These are phyloP conservation scores for Melanopsichium pennsylvanicum DNA, from an alignment of 1,284 basidiomycete genomes.

Conservation along the genomic window DNA sequence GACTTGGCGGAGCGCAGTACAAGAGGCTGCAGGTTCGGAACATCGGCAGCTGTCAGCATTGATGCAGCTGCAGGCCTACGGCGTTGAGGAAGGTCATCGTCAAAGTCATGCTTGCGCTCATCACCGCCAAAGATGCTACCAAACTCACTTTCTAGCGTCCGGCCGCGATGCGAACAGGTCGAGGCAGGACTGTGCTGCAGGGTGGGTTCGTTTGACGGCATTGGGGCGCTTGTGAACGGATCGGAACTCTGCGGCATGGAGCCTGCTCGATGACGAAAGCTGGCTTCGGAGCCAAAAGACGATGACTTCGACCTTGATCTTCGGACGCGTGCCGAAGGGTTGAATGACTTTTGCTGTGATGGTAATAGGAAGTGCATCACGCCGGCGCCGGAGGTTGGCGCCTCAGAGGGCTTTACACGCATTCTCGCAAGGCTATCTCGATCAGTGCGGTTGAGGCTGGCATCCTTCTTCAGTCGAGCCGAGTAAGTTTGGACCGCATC, in stretches of 20 bases:
- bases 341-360: conserved; percentile 13
- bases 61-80: conserved; percentile 5
- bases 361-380: neutral
- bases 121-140: conserved; percentile 56
- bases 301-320: conserved; percentile 23
- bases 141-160: conserved; percentile 54
- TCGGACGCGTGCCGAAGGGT: conserved; percentile 23
- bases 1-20: conserved; percentile 4
- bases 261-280: neutral
- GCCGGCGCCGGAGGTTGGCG: neutral
- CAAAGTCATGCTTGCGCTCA: conserved; percentile 39
- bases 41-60: neutral
- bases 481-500: conserved; percentile 24
- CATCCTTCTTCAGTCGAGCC: neutral
- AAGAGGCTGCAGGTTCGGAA: conserved; percentile 4
- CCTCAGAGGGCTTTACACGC: neutral
- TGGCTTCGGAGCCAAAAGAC: conserved; percentile 17
- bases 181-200: conserved; percentile 11
- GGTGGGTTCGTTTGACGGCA: neutral
- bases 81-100: conserved; percentile 34
- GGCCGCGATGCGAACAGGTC: conserved; percentile 17
- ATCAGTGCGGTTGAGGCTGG: neutral
- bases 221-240: conserved; percentile 9
- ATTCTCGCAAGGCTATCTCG: neutral
- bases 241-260: conserved; percentile 6